These are phyloP conservation scores for Saccharomyces pastorianus DNA, from an alignment of 1,139 yeast genomes.

Conservation along the genomic window DNA sequence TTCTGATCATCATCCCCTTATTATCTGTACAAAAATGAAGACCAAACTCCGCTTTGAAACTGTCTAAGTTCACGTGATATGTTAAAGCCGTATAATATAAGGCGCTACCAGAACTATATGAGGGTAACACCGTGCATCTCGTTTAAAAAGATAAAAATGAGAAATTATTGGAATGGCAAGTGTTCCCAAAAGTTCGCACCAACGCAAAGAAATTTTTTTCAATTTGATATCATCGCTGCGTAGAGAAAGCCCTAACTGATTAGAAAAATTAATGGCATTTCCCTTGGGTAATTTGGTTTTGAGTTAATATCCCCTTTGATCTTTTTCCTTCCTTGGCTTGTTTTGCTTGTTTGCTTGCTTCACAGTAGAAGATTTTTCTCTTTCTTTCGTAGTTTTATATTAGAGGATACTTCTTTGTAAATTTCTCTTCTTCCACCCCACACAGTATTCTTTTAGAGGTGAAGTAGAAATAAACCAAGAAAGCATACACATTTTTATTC, in stretches of 20 bases:
- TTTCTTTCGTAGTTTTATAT: neutral
- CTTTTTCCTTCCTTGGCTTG: neutral
- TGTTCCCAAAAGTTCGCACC: constrained; percentile 9
- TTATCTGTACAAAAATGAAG: neutral
- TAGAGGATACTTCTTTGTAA: neutral
- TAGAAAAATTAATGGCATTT: constrained; percentile 7
- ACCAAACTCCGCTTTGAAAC: neutral
- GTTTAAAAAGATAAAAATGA: neutral
- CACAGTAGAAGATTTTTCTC: neutral
- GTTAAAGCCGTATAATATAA: neutral
- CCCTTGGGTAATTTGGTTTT: neutral
- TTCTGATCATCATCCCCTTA: neutral
- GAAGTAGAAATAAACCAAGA: neutral
- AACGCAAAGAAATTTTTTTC: constrained; percentile 10
- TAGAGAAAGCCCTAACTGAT: neutral
- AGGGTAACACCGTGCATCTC: neutral
- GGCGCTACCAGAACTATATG: neutral
- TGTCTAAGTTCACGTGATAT: neutral
- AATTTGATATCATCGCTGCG: constrained; percentile 1
- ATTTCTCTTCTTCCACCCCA: neutral
- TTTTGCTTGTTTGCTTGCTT: neutral
- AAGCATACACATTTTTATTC: constrained; percentile 2
- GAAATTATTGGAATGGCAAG: constrained; percentile 7
- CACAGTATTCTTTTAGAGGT: neutral
- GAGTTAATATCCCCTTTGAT: neutral